phyloP scores from a whole-genome alignment of 2,329 filamentous ascomycete genomes.

The Neoarthrinium moseri region DNA sequence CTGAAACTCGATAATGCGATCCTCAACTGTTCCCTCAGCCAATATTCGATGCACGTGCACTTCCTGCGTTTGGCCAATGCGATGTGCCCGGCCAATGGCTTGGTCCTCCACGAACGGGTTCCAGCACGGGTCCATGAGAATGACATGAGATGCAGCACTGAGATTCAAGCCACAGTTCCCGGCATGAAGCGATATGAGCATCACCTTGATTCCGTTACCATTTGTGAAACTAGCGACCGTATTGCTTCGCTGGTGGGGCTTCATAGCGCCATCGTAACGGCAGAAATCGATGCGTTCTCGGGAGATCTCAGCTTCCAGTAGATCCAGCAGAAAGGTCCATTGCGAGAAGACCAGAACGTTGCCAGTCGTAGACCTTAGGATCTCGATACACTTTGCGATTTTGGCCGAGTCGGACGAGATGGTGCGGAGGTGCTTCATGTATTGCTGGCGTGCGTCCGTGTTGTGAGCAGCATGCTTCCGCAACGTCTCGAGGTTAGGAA shows the following conservation, averaged over 20 bases:
- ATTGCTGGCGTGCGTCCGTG: conserved; percentile 63
- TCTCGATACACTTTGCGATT: conserved; percentile 65
- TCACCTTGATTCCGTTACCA: conserved; percentile 58
- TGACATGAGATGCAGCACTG: conserved; percentile 77
- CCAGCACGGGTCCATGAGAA: conserved; percentile 93
- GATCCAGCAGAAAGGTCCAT: conserved; percentile 76
- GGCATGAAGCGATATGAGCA: conserved; percentile 77
- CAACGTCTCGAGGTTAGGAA: conserved; percentile 39
- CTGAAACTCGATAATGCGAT: conserved; percentile 78
- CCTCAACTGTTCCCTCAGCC: conserved; percentile 77
- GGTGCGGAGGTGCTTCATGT: conserved; percentile 66
- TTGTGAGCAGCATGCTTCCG: conserved; percentile 67
- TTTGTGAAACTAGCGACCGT: conserved; percentile 68
- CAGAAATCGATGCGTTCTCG: conserved; percentile 54
- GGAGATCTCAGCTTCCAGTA: conserved; percentile 70
- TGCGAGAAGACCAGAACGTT: conserved; percentile 83
- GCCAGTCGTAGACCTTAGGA: conserved; percentile 55
- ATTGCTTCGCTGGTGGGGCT: conserved; percentile 60
- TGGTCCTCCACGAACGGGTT: conserved; percentile 93
- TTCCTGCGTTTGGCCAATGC: conserved; percentile 74
- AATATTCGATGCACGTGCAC: conserved; percentile 82
- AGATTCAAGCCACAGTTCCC: conserved; percentile 87
- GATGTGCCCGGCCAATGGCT: conserved; percentile 84
- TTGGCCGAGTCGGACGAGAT: conserved; percentile 76
- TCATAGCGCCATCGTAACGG: conserved; percentile 79